Evolutionary conservation across 805 yeast genomes (phyloP).

Genomic region (Metschnikowia gelsemii): DNA sequence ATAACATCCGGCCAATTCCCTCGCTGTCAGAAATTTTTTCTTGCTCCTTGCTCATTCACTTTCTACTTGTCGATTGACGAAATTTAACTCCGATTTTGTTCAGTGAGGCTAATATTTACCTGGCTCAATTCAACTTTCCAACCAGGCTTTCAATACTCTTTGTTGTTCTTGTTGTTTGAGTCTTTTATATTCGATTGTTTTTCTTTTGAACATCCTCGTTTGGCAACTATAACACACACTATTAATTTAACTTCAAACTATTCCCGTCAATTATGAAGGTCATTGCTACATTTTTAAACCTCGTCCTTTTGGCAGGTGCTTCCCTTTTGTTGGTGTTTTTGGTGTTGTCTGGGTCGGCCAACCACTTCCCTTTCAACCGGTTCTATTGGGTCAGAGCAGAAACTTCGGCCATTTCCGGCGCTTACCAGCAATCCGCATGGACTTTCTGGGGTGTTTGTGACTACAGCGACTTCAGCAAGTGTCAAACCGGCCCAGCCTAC

Average conservation of each 20-base stretch:
- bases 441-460: conserved; percentile 74
- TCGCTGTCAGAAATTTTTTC: conserved; percentile 31
- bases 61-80: background rate
- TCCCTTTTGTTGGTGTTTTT: conserved; percentile 53
- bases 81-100: background rate
- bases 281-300: conserved; percentile 34
- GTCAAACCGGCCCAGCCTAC: conserved; percentile 65
- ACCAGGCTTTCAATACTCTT: background rate
- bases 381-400: conserved; percentile 83
- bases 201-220: background rate
- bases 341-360: conserved; percentile 21
- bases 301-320: conserved; percentile 43
- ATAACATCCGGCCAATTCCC: conserved; percentile 26
- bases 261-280: conserved; percentile 29
- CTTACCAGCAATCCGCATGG: conserved; percentile 66
- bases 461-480: conserved; percentile 53
- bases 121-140: background rate
- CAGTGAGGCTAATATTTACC: background rate
- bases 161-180: conserved; percentile 6
- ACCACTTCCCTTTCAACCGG: conserved; percentile 35
- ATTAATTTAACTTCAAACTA: too few relatives aligned
- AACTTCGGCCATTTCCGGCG: conserved; percentile 54
- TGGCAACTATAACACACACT: conserved; percentile 3
- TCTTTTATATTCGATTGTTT: background rate
- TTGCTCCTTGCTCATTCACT: conserved; percentile 7